Evolutionary conservation across 2,329 filamentous ascomycete species (phyloP).

Genomic region (Didymella lethalis): DNA sequence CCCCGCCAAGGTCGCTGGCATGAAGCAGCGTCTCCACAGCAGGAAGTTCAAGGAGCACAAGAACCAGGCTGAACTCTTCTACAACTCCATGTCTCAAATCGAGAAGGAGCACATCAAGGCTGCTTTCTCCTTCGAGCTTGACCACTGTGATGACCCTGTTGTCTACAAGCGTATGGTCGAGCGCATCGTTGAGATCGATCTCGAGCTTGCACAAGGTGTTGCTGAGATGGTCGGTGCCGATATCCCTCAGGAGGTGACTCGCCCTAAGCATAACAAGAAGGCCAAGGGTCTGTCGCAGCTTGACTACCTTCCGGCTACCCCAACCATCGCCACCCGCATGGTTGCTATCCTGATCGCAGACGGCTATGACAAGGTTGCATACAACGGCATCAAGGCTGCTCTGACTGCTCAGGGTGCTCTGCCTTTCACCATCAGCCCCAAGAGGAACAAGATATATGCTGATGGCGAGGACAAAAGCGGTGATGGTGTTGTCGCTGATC

Average conservation of each 20-base stretch:
- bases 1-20: constrained; percentile 69
- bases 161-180: constrained; percentile 76
- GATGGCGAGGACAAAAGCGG: constrained; percentile 63
- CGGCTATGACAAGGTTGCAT: constrained; percentile 73
- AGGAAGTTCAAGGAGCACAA: constrained; percentile 81
- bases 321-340: constrained; percentile 74
- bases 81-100: constrained; percentile 73
- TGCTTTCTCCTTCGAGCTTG: constrained; percentile 74
- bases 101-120: constrained; percentile 70
- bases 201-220: constrained; percentile 72
- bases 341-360: constrained; percentile 81
- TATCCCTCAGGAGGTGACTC: constrained; percentile 61
- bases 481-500: constrained; percentile 69
- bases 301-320: constrained; percentile 68
- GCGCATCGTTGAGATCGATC: constrained; percentile 75
- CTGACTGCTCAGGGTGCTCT: constrained; percentile 69
- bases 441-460: constrained; percentile 71
- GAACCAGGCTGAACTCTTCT: constrained; percentile 82
- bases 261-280: constrained; percentile 71
- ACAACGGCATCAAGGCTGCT: constrained; percentile 70
- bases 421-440: constrained; percentile 75
- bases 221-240: constrained; percentile 74
- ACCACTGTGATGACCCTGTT: constrained; percentile 80
- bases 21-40: constrained; percentile 73
- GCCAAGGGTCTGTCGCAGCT: constrained; percentile 73